A percentile compares a stretch with the other conserved stretches of the same genome.
Conservation (phyloP, 148 eudicot species). For the Camellia granthamiana region DNA sequence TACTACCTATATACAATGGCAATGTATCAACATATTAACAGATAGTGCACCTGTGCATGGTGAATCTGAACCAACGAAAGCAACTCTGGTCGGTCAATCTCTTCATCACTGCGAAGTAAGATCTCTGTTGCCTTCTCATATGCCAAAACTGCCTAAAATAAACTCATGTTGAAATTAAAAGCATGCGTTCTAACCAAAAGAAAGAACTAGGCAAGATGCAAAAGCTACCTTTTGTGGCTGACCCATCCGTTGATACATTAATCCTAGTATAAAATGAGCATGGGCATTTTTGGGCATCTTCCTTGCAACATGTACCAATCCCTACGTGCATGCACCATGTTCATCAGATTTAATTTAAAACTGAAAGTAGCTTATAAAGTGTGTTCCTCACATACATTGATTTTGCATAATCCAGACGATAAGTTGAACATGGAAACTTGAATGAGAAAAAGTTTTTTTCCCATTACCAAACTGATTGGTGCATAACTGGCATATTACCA, state of each 20-base stretch:
- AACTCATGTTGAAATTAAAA: not conserved
- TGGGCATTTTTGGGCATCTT: conserved; percentile 99
- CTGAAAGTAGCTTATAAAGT: not conserved
- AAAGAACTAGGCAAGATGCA: conserved; percentile 17
- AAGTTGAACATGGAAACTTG: not conserved
- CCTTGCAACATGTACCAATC: conserved; percentile 81
- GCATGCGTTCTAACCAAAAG: not conserved
- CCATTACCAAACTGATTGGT: not conserved
- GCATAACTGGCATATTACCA: not conserved
- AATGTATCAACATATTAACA: conserved; percentile 5
- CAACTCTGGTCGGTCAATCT: conserved; percentile 85
- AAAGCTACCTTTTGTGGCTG: conserved; percentile 84
- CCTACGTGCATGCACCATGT: conserved; percentile 40
- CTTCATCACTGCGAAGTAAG: conserved; percentile 84
- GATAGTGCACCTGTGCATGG: conserved; percentile 78
- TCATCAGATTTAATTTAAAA: not conserved
- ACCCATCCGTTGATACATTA: conserved; percentile 91
- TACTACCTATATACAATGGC: not conserved
- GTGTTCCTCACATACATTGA: not conserved
- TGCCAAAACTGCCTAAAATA: conserved; percentile 59
- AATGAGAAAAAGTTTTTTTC: not conserved
- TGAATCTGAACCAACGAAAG: conserved; percentile 90
- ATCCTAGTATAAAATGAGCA: conserved; percentile 88
- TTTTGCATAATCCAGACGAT: not conserved
- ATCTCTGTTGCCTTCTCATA: conserved; percentile 95